Evolutionary conservation across 352 stramenopile genomes (phyloP), one percentile per base, ranked within the genome.

Genomic region (Phytophthora fragariaefolia): DNA sequence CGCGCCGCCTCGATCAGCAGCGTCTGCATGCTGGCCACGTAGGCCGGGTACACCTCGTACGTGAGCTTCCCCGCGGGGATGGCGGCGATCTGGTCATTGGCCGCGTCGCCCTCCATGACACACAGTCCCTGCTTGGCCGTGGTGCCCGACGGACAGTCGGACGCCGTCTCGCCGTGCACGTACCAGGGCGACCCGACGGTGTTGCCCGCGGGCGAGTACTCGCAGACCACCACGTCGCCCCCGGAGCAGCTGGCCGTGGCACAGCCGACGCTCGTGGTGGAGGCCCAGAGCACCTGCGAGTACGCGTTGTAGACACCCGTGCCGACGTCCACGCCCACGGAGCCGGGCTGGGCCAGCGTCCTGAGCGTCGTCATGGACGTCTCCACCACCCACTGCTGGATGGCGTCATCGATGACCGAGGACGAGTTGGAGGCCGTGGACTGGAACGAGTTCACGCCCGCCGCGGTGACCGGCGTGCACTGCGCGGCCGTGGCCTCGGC

Each of bases 201-300:
- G 52, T 91, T 91, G 4, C 81, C 83, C 22, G 76, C 66, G 0
- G 78, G 66, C 10, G 83, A 74, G 71, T 90, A 93, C 72, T 88
- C 57, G 54, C 82, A 91, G 47, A 87, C 85, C 12, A 91, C 76
- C 46, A 83, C 40, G 22, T 79, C 70, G 13, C 73, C 71, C 23
- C 58, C 54, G 2, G 62, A 48, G 40, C 85, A 93, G 26, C 69
- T 79, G 9, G 76, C 71, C 38, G 61, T 79, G 5, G 76, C 81
- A 58, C 85, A 93, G n/a, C 85, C 85, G 15, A 93, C 79, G 20
- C 80, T 69, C 49, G 75, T 86, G 2, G 81, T 91, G 20, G 71
- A 45, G 5, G 77, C 65, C 85, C 85, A 93, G n/a, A 93, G 57
- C 32, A 91, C 67, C 73, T 91, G 85, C 57, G 85, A 93, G 63